Conservation (phyloP, 768 basidiomycete species). For the Leucocoprinus birnbaumii region DNA sequence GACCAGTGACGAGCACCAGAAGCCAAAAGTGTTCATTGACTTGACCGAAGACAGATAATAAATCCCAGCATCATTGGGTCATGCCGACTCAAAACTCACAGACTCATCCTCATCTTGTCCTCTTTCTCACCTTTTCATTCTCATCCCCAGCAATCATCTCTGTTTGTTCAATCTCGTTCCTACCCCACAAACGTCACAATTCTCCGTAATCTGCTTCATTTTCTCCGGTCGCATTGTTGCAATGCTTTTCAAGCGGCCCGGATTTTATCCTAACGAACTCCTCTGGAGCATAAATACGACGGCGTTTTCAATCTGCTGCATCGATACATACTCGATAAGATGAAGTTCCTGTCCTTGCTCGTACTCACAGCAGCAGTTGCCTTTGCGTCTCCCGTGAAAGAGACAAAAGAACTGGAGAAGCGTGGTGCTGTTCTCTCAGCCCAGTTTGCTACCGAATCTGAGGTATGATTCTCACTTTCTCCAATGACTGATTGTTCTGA, state of each 20-base stretch:
- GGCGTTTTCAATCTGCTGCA: neutral
- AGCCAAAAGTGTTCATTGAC: neutral
- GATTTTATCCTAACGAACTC: no score
- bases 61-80: slow-evolving; percentile 1
- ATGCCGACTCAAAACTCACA: neutral
- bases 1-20: neutral
- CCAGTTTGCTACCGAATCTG: slow-evolving; percentile 27
- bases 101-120: neutral
- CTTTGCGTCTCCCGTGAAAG: slow-evolving; percentile 6
- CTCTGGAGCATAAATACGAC: slow-evolving; percentile 1
- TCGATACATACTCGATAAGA: neutral
- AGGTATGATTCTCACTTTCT: slow-evolving; percentile 16
- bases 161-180: neutral
- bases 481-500: neutral
- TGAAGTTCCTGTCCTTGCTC: slow-evolving; percentile 5
- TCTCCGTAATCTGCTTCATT: slow-evolving; percentile 1
- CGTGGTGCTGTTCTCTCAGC: slow-evolving; percentile 25
- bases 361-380: neutral
- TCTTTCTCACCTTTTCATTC: neutral
- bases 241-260: neutral
- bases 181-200: neutral
- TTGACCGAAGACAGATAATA: neutral
- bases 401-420: slow-evolving; percentile 14
- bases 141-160: neutral
- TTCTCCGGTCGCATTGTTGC: neutral